Conservation (phyloP, 1,284 basidiomycete genomes). For the Ceratobasidium sp. region DNA sequence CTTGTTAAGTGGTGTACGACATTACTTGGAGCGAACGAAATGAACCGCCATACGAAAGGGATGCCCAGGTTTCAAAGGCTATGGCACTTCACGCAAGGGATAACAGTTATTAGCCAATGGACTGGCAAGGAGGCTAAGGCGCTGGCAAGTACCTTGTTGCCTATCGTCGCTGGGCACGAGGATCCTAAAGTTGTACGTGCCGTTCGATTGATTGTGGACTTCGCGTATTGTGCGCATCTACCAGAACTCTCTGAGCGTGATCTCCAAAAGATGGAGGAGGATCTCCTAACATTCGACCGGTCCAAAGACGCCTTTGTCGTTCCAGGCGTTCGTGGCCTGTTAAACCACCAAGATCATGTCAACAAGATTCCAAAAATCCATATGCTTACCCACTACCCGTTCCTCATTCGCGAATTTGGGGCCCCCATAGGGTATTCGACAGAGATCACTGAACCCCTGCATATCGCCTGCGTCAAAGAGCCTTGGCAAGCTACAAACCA, state of each 20-base stretch:
- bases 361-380: constrained; percentile 41
- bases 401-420: constrained; percentile 24
- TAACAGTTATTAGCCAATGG: constrained; percentile 35
- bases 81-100: constrained; percentile 32
- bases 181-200: constrained; percentile 36
- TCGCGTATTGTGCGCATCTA: constrained; percentile 19
- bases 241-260: not conserved
- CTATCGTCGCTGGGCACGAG: not conserved
- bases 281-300: not conserved
- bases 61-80: constrained; percentile 20
- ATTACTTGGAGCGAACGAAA: constrained; percentile 16
- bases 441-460: constrained; percentile 38
- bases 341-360: not conserved
- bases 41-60: constrained; percentile 31
- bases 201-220: constrained; percentile 45
- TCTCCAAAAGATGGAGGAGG: not conserved
- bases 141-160: constrained; percentile 32
- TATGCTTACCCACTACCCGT: constrained; percentile 28
- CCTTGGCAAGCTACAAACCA: constrained; percentile 38
- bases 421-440: constrained; percentile 38
- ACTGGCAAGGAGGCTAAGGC: constrained; percentile 42
- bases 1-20: constrained; percentile 45
- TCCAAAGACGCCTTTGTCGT: not conserved
- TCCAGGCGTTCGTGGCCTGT: not conserved
- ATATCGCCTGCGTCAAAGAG: constrained; percentile 39